Conservation (phyloP, 108 stramenopile genomes). For the Cylindrotheca closterium region DNA sequence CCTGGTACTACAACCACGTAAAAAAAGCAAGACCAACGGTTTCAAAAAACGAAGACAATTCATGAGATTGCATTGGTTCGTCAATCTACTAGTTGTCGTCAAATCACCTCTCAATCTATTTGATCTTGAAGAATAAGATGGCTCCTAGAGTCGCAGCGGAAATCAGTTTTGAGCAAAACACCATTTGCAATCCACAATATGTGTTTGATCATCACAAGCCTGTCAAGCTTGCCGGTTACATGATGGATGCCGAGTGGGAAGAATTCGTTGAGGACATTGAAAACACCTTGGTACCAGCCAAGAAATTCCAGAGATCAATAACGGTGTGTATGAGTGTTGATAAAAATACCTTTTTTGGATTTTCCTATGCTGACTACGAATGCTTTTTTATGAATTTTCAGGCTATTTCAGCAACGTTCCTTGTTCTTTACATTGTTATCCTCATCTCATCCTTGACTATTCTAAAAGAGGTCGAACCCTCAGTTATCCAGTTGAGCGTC, state of each 20-base stretch:
- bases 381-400: too few relatives aligned
- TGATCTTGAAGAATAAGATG: too few relatives aligned
- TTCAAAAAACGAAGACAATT: too few relatives aligned
- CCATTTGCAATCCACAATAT: neutral
- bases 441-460: neutral
- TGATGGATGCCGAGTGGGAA: neutral
- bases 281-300: neutral
- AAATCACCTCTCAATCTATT: too few relatives aligned
- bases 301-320: neutral
- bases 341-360: neutral
- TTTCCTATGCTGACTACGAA: too few relatives aligned
- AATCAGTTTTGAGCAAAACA: neutral
- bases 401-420: neutral
- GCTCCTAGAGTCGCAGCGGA: neutral
- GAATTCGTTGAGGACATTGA: neutral
- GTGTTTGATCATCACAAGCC: neutral
- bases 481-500: neutral
- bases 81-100: too few relatives aligned
- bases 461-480: neutral
- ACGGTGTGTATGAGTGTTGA: neutral
- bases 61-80: too few relatives aligned
- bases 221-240: neutral
- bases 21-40: too few relatives aligned
- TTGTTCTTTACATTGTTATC: neutral
- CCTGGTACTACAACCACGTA: too few relatives aligned